Base-by-base conservation (phyloP, 768 basidiomycete genomes). In the Panus rudis region DNA sequence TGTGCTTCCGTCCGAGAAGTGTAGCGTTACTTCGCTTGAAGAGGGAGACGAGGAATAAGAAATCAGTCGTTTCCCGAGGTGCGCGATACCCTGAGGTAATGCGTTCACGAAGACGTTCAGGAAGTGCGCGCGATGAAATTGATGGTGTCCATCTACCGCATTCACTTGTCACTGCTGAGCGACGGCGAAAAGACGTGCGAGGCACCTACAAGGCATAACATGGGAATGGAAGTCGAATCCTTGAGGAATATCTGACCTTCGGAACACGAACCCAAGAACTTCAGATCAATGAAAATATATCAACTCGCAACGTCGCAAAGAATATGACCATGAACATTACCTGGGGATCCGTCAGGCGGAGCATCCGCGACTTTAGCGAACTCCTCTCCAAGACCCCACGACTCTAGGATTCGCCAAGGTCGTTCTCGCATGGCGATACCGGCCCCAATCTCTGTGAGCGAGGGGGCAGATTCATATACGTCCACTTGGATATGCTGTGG, bases 401-500 rank as follows among this genome's bases (percentile, higher is more conserved):
- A 39, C 12, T 50, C 13, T 14, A 62, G 45, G 39, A 61, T 52
- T 43, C 45, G 32, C 61, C 55, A 63, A 3, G 62, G 53, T 37
- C 60, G 39, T 17, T 48, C 43, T 57, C 60, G 63, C 11, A 64
- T 52, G 48, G 58, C 61, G 6, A 66, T 54, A 0, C 66, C 67
- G 3, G 75, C 75, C 5, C 73, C 73, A 23, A 75, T 72, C 48
- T 76, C 73, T 37, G 60, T 68, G 56, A 75, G 72, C 17, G 62
- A 62, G 4, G 55, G 63, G 1, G 73, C 64, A 1, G 62, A 57
- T 42, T 65, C 63, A 35, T 63, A 65, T 4, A 65, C 47, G 19
- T 55, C 47, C 14, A 63, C 47, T 11, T 53, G 39, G 39, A 63
- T 53, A 37, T 62, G 50, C 1, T 52, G 39, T 27, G 51, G 55